A percentile compares a stretch with the other conserved stretches of the same genome.
Conservation (phyloP, 176 grass and related monocot genomes). For the Phyllostachys edulis region DNA sequence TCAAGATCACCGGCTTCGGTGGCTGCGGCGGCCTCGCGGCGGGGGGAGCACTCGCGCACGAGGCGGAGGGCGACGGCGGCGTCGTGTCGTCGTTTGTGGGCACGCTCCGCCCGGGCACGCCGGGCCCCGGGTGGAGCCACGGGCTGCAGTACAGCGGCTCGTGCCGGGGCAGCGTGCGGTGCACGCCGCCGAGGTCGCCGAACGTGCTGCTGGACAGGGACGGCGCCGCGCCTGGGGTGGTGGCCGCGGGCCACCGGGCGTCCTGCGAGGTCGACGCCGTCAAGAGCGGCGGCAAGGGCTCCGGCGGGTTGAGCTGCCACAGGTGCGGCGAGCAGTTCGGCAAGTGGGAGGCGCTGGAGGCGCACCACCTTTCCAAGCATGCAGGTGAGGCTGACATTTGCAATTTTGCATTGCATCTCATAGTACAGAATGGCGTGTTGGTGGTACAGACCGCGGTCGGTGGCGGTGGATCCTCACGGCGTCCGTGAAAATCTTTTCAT, state of each 20-base stretch:
- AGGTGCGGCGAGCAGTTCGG: constrained; percentile 65
- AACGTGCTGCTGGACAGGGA: constrained; percentile 51
- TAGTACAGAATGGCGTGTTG: not conserved
- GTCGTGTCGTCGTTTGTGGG: constrained; percentile 69
- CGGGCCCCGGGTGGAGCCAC: constrained; percentile 68
- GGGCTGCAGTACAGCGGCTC: constrained; percentile 53
- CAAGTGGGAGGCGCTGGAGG: constrained; percentile 84
- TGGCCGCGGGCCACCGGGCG: constrained; percentile 13
- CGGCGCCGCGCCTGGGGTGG: not conserved
- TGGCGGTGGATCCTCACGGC: constrained; percentile 23
- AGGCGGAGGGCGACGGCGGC: not conserved
- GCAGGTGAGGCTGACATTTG: constrained; percentile 51
- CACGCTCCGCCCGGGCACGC: constrained; percentile 80
- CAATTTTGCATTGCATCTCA: not conserved
- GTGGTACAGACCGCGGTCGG: not conserved
- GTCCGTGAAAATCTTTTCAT: not conserved
- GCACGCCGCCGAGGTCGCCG: constrained; percentile 78
- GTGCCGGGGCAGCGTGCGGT: constrained; percentile 47
- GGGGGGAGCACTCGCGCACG: not conserved
- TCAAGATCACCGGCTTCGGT: constrained; percentile 82
- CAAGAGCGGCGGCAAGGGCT: constrained; percentile 27
- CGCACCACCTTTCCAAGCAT: constrained; percentile 86
- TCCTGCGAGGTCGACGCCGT: constrained; percentile 48
- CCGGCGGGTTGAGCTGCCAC: constrained; percentile 54
- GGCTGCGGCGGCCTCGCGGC: constrained; percentile 6